phyloP scores from a whole-genome alignment of 192 early-diverging fungal species.

The Pilaira anomala region DNA sequence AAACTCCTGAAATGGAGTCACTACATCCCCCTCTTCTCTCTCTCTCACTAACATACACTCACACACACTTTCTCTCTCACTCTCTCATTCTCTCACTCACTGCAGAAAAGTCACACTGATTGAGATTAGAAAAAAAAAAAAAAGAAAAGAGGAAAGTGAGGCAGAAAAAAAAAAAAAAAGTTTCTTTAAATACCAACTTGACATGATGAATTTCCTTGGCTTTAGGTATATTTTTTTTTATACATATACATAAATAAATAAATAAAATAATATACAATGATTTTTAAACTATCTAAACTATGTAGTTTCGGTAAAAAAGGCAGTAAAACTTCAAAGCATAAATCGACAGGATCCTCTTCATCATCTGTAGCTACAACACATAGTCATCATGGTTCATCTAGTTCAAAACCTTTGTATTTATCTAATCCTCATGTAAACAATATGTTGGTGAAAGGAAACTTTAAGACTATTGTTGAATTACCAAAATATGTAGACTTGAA shows the following conservation, averaged over 20 bases:
- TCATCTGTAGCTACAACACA: conserved; percentile 8
- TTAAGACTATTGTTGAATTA: conserved; percentile 84
- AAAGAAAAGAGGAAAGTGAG: too few species aligned
- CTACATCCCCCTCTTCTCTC: too few species aligned
- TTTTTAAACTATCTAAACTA: conserved; percentile 1
- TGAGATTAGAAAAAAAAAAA: too few species aligned
- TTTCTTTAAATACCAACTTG: neutral
- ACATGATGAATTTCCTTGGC: conserved; percentile 22
- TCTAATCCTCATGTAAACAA: conserved; percentile 68
- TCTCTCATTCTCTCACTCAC: too few species aligned
- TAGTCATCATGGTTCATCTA: conserved; percentile 3
- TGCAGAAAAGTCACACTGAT: too few species aligned
- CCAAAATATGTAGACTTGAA: conserved; percentile 90
- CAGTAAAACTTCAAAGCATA: conserved; percentile 24
- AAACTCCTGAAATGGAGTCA: too few species aligned
- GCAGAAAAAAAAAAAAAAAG: too few species aligned
- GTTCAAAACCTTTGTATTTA: conserved; percentile 48
- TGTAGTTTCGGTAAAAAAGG: conserved; percentile 27
- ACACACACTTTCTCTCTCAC: too few species aligned
- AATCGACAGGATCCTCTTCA: conserved; percentile 25
- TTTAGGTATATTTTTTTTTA: conserved; percentile 17
- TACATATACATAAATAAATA: neutral
- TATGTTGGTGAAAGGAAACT: conserved; percentile 88
- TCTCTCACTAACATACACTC: too few species aligned
- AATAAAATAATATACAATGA: neutral